Base-by-base conservation (phyloP, 2,329 filamentous ascomycete species). In the Ascocoryne sarcoides region DNA sequence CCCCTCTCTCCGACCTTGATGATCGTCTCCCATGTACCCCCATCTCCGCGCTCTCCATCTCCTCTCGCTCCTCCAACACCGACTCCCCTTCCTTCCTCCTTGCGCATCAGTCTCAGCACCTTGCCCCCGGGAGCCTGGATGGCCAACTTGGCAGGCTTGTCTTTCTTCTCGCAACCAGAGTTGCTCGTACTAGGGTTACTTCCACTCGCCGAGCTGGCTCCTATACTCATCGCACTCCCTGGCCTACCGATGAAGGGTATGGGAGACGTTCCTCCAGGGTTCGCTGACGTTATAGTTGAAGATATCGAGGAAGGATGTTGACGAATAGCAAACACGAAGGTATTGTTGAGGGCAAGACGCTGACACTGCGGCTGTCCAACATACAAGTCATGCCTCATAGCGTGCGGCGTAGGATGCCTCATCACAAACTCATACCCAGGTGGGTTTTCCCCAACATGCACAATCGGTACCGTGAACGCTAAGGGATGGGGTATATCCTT, bases 321-420 rank as follows among this genome's bases (percentile, higher is more conserved):
- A 33, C 92, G 84, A 45, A 98, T 84, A 39, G 84, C 84, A 62
- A 98, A 98, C 19, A 98, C 90, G 58, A 95, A 98, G 0, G 92
- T 98, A 60, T 98, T 96, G 67, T 96, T 95, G 41, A 94, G 71
- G 1, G 87, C 89, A 19, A 98, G 70, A 18, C 81, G 78, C 49
- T 82, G 75, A 60, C 92, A 98, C 62, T 98, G 93, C 1, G 93
- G 92, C 59, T 96, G 92, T 32, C 89, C 85, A 48, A 98, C 85
- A 62, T 98, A 98, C 43, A 98, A 80, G 60, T 98, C 92, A 62
- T 98, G 89, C 31, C 90, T 79, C 58, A 95, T 88, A n/a, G 92
- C 92, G 61, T 98, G 92, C 7, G 92, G 92, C 2, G 92, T 98
- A 5, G 93, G 93, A 60, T 98, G 92, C 4, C 92, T 79, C 29